Percentiles rank a stretch among this genome's conserved stretches.
phyloP scores from a whole-genome alignment of 306 rosid species.

The Styphnolobium japonicum region DNA sequence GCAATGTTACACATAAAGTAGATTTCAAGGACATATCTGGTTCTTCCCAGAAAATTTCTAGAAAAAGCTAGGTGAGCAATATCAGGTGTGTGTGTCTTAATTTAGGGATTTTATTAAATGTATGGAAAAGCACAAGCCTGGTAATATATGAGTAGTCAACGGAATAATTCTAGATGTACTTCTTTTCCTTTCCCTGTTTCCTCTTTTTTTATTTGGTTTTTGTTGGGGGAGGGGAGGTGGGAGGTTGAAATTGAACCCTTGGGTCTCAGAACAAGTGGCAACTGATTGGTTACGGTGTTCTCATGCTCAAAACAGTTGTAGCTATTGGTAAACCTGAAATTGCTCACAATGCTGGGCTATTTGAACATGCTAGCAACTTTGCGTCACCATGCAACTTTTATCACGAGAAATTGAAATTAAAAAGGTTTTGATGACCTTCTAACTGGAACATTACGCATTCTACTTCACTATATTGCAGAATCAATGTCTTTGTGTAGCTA shows the following conservation, averaged over 20 bases:
- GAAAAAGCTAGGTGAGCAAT: slow-evolving; percentile 3
- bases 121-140: slow-evolving; percentile 16
- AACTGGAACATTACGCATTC: background rate
- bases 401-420: background rate
- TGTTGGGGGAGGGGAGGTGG: background rate
- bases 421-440: background rate
- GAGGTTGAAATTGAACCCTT: slow-evolving; percentile 4
- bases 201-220: background rate
- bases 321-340: background rate
- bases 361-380: background rate
- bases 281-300: slow-evolving; percentile 1
- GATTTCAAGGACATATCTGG: background rate
- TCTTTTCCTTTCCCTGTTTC: background rate
- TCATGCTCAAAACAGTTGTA: background rate
- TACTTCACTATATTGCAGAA: background rate
- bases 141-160: slow-evolving; percentile 19
- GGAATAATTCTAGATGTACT: slow-evolving; percentile 6
- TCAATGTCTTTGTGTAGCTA: background rate
- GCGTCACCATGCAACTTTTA: background rate
- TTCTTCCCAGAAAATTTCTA: slow-evolving; percentile 6
- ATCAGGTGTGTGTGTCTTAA: slow-evolving; percentile 21
- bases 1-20: slow-evolving; percentile 21
- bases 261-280: background rate
- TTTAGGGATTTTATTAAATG: background rate
- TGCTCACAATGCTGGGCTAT: background rate